phyloP scores from a whole-genome alignment of 2,329 filamentous ascomycete species.

The Cephalotrichum gorgonifer region DNA sequence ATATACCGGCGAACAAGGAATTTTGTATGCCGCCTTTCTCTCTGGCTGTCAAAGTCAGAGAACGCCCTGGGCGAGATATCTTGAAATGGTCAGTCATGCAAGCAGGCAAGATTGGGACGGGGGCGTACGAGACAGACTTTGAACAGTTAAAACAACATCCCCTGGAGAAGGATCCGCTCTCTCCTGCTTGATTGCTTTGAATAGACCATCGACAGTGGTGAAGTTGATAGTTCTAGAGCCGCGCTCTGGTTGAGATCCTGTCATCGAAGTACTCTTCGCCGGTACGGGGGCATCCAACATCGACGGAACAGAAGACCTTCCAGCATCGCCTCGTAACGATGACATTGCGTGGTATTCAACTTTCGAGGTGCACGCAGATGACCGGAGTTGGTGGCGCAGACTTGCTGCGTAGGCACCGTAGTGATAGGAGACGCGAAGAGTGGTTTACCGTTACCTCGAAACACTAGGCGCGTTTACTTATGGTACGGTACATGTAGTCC shows the following conservation, averaged over 20 bases:
- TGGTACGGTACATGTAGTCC: no score
- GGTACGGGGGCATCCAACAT: background rate
- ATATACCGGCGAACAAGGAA: background rate
- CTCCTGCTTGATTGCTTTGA: background rate
- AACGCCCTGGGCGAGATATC: background rate
- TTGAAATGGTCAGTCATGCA: background rate
- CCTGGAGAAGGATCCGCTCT: background rate
- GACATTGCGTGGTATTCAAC: background rate
- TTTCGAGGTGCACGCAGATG: background rate
- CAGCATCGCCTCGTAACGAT: background rate
- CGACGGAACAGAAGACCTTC: background rate
- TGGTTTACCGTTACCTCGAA: no score
- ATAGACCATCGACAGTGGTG: background rate
- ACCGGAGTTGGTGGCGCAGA: no score
- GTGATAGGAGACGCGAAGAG: no score
- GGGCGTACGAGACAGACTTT: background rate
- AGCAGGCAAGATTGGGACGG: background rate
- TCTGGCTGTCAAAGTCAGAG: background rate
- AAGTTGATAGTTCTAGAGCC: constrained; percentile 15
- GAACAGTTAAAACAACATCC: background rate
- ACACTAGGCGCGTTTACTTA: no score
- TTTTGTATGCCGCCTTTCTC: background rate
- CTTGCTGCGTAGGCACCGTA: background rate
- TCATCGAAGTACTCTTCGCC: background rate
- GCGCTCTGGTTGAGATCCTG: constrained; percentile 14